A percentile compares a stretch with the other conserved stretches of the same genome.
Conservation (phyloP, 768 basidiomycete genomes). For the Agaricus sinodeliciosus region DNA sequence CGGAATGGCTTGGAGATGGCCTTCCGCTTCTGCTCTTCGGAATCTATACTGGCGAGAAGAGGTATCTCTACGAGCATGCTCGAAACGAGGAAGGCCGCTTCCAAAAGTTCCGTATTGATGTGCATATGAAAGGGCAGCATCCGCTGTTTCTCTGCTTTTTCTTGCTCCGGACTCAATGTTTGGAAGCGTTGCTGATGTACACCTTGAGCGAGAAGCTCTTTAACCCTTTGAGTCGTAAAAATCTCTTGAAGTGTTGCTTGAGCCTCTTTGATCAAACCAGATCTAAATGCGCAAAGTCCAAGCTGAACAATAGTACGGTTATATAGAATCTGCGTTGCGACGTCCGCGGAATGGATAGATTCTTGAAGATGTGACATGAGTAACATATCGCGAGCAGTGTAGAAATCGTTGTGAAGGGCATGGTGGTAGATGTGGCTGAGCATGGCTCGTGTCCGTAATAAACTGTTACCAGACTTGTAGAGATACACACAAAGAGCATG, state of each 20-base stretch:
- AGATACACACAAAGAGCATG: slow-evolving; percentile 87
- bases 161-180: slow-evolving; percentile 86
- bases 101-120: slow-evolving; percentile 95
- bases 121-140: slow-evolving; percentile 99
- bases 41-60: slow-evolving; percentile 87
- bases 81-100: slow-evolving; percentile 95
- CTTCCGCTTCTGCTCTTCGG: slow-evolving; percentile 90
- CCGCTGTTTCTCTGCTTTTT: slow-evolving; percentile 91
- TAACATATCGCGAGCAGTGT: slow-evolving; percentile 95
- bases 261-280: slow-evolving; percentile 89
- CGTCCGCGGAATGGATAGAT: slow-evolving; percentile 92
- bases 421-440: slow-evolving; percentile 97
- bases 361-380: slow-evolving; percentile 99
- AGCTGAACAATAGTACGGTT: slow-evolving; percentile 97
- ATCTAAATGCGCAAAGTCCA: slow-evolving; percentile 94
- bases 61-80: slow-evolving; percentile 99
- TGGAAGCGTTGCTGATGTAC: slow-evolving; percentile 91
- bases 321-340: slow-evolving; percentile 95
- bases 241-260: slow-evolving; percentile 93
- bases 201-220: slow-evolving; percentile 95
- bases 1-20: slow-evolving; percentile 96
- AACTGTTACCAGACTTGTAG: slow-evolving; percentile 86
- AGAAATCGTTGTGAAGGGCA: slow-evolving; percentile 93
- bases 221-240: slow-evolving; percentile 93
- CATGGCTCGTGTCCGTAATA: slow-evolving; percentile 94